Base-by-base conservation (phyloP, 2,329 filamentous ascomycete species). In the Chrysosporium keratinophilum region DNA sequence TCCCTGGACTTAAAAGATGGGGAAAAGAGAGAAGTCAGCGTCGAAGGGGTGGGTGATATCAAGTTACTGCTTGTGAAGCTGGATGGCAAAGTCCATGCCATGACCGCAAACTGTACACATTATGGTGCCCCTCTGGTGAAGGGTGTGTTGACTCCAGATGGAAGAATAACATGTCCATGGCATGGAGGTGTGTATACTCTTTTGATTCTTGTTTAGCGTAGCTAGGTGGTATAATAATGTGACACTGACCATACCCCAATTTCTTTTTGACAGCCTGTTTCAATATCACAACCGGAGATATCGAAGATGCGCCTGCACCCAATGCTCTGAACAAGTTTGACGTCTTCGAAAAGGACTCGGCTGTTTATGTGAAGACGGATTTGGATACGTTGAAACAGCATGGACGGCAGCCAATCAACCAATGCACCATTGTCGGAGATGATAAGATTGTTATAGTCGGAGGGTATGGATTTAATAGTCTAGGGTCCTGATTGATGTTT, bases 101-200 rank as follows among this genome's bases (percentile, higher is more conserved):
- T 94, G 35, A 89, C 87, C 35, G 75, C 88, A 39, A 93, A 85
- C 61, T 98, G 93, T 67, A 83, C 81, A 12, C 91, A 97, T 72
- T 97, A 95, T 67, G 91, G 93, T 34, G 93, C 91, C 40, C 93
- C 93, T 12, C 73, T 98, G 59, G 81, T 83, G 51, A 88, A 91
- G 61, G 93, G 93, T 52, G 83, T 97, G 6, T 72, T 98, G 58
- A 87, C 87, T 6, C 80, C 81, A 2, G 83, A 86, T 61, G 93
- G 93, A 4, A 79, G 88, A 49, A 71, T 98, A 58, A 95, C 88
- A 5, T 98, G 93, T 68, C 89, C 91, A 2, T 97, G 93, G 93
- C 91, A 97, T 68, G 91, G 91, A 74, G 88, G 88, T 93, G 67
- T 60, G 76, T 68, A 35, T 11, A 31, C n/a, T 12, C 17, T 37